Evolutionary conservation across 2,329 filamentous ascomycete species (phyloP), one percentile per base, ranked within the genome.

Genomic region (Eutypa lata): DNA sequence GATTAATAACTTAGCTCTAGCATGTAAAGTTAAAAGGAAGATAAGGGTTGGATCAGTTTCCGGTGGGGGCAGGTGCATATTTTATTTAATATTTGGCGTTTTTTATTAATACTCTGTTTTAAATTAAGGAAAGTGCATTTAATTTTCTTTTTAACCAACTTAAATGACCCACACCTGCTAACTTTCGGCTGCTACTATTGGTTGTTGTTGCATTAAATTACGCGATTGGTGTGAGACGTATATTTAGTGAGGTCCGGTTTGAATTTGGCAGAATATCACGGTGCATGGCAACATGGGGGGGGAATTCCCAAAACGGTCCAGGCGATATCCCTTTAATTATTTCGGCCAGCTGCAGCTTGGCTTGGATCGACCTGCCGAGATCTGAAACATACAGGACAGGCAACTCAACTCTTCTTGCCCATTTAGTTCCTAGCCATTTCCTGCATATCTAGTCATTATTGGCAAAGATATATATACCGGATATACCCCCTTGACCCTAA

Each of bases 51-150:
- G 35, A 40, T 49, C 24, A 44, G n/a, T 19, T 49, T 50, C 21
- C 48, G 31, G 44, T 28, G 52, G 49, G 58, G 56, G 38, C 40
- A 45, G 40, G 47, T 49, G 40, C 50, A 49, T 55, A 53, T 55
- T 49, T 56, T 31, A 44, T 31, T 53, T 59, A 58, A 58, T 40
- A 53, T 56, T 51, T 51, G 53, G 51, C 53, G 57, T 59, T 59
- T 56, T 55, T 50, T 52, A 54, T 53, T 49, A 45, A 51, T 60
- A 49, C 50, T 50, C 49, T 47, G 45, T 55, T 58, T 61, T 57
- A 61, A 55, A 56, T 42, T 19, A 59, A 45, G 53, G 52, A 53
- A 57, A 49, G 37, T 47, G 44, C 47, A 53, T 40, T 48, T 37
- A 50, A 42, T 42, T 53, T 59, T 56, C 56, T 56, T 54, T 50